Evolutionary conservation across 2,329 filamentous ascomycete species (phyloP).

Genomic region (Colletotrichum shisoi): DNA sequence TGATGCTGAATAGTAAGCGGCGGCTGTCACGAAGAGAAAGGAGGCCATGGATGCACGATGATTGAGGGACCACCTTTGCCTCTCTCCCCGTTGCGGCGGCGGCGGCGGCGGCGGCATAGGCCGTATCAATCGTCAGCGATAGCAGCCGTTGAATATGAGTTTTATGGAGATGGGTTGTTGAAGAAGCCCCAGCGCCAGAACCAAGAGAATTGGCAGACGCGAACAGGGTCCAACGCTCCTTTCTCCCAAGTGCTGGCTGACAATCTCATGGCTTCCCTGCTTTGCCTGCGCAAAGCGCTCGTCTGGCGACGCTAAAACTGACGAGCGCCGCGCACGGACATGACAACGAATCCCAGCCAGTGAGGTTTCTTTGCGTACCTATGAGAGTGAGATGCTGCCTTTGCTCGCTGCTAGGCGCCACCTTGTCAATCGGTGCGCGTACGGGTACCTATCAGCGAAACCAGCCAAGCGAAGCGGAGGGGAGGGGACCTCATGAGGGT

Average conservation of each 20-base stretch:
- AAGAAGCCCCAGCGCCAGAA: neutral
- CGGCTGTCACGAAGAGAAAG: slow-evolving; percentile 20
- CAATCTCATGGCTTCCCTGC: slow-evolving; percentile 17
- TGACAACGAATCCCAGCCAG: slow-evolving; percentile 20
- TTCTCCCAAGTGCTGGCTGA: slow-evolving; percentile 13
- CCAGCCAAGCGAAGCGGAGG: neutral
- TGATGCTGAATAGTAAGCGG: slow-evolving; percentile 7
- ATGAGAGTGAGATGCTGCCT: slow-evolving; percentile 12
- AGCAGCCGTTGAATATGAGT: slow-evolving; percentile 26
- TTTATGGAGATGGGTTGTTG: slow-evolving; percentile 5
- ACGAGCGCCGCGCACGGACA: slow-evolving; percentile 37
- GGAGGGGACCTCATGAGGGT: slow-evolving; percentile 8
- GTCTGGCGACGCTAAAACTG: slow-evolving; percentile 28
- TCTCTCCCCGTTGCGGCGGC: slow-evolving; percentile 2
- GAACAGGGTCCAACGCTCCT: slow-evolving; percentile 23
- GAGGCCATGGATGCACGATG: slow-evolving; percentile 8
- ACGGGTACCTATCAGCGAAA: too few species aligned
- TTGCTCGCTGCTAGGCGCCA: slow-evolving; percentile 13
- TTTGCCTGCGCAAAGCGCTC: slow-evolving; percentile 11
- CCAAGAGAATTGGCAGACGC: slow-evolving; percentile 17
- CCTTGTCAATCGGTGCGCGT: neutral
- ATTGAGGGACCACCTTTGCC: slow-evolving; percentile 1
- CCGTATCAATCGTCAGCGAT: slow-evolving; percentile 16
- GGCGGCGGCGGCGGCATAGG: neutral
- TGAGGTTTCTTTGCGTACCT: slow-evolving; percentile 15